Percentiles rank a stretch among this genome's conserved stretches.
These are phyloP conservation scores for Cyclospora cayetanensis DNA, from an alignment of 169 alveolate species.

Conservation along the genomic window DNA sequence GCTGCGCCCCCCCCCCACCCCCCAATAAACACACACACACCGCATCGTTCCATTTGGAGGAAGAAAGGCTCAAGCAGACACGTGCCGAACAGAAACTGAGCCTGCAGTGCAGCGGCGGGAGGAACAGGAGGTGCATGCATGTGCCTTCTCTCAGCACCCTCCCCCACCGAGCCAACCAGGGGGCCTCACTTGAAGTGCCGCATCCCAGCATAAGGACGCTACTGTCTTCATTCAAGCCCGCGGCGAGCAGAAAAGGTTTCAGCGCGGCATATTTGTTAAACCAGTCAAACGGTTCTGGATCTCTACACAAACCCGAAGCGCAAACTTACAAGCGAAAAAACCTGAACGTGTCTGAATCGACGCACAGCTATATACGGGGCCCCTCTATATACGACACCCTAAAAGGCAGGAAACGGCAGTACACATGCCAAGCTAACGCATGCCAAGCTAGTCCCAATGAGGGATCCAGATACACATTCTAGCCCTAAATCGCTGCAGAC, in stretches of 20 bases:
- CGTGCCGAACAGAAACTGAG: too few relatives aligned
- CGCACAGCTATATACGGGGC: too few relatives aligned
- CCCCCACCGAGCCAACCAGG: too few relatives aligned
- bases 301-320: conserved; percentile 76
- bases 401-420: not conserved
- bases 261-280: conserved; percentile 90
- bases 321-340: not conserved
- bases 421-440: not conserved
- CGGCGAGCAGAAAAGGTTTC: conserved; percentile 85
- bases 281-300: conserved; percentile 95
- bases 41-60: too few relatives aligned
- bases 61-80: conserved; percentile 51
- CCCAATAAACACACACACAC: too few relatives aligned
- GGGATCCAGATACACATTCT: not conserved
- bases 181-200: conserved; percentile 89
- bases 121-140: not conserved
- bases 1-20: not conserved
- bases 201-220: conserved; percentile 89
- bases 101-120: not conserved
- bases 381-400: not conserved
- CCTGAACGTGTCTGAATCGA: too few relatives aligned
- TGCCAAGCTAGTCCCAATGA: not conserved
- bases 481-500: not conserved
- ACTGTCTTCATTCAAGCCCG: conserved; percentile 80
- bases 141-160: too few relatives aligned